Conservation (phyloP, 2,329 filamentous ascomycete species). For the Juglanconis sp. region DNA sequence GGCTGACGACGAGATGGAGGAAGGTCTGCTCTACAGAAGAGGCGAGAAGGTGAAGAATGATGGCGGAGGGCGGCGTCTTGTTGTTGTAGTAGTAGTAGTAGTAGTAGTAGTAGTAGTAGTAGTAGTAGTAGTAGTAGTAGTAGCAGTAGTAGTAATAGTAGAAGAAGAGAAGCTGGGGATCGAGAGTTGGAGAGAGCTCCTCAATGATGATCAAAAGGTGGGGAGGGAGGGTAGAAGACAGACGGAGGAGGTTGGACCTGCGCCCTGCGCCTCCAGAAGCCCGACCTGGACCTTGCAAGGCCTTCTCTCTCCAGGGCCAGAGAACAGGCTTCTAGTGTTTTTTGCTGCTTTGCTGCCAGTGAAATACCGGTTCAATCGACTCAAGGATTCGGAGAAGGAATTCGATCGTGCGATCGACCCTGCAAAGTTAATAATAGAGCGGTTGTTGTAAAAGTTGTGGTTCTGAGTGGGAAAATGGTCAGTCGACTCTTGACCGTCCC, state of each 20-base stretch:
- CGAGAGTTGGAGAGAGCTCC: not conserved
- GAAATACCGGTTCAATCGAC: not conserved
- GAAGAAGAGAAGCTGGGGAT: not conserved
- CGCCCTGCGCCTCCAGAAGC: not conserved
- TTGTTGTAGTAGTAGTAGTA: not conserved
- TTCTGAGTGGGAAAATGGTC: not conserved
- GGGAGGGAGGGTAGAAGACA: slow-evolving; percentile 8
- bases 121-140: not conserved
- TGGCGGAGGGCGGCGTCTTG: not conserved
- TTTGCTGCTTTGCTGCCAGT: not conserved
- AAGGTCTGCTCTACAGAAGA: not conserved
- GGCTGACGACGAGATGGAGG: not conserved
- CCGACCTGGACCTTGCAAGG: too few relatives aligned
- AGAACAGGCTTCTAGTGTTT: not conserved
- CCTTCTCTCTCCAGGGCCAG: not conserved
- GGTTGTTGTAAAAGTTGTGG: not conserved
- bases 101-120: not conserved
- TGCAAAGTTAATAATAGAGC: not conserved
- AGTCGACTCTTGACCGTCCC: not conserved
- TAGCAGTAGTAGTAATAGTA: not conserved
- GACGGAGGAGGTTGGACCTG: not conserved
- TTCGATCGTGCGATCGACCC: not conserved
- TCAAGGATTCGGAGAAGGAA: not conserved
- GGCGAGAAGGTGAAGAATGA: not conserved
- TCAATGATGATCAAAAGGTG: slow-evolving; percentile 10